phyloP scores from a whole-genome alignment of 73 alveolate species.

The Paramecium biaurelia region DNA sequence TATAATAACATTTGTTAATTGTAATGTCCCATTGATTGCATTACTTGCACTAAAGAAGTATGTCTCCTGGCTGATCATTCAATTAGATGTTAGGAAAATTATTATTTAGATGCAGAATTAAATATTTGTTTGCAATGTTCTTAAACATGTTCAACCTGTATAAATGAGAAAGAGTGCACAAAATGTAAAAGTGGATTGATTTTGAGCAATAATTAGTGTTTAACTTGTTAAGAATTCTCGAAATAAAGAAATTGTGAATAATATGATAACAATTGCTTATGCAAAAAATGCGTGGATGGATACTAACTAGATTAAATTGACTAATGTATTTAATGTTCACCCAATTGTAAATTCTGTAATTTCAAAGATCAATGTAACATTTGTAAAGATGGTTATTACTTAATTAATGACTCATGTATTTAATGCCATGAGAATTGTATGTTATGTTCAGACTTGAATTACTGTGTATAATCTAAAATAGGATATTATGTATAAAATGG shows the following conservation, averaged over 20 bases:
- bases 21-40: neutral
- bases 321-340: neutral
- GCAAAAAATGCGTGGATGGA: neutral
- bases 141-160: neutral
- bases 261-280: neutral
- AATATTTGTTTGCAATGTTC: neutral
- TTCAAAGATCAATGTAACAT: neutral
- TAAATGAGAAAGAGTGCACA: neutral
- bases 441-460: neutral
- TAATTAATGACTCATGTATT: neutral
- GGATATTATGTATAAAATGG: neutral
- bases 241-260: neutral
- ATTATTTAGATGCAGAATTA: neutral
- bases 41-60: neutral
- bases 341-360: neutral
- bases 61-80: neutral
- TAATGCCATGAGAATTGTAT: neutral
- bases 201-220: neutral
- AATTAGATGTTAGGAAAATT: neutral
- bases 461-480: neutral
- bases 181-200: neutral
- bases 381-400: constrained; percentile 1
- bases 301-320: neutral
- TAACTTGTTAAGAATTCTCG: neutral
- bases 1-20: neutral